These are phyloP conservation scores for Allium fistulosum DNA, from an alignment of 106 monocot species.

Conservation along the genomic window DNA sequence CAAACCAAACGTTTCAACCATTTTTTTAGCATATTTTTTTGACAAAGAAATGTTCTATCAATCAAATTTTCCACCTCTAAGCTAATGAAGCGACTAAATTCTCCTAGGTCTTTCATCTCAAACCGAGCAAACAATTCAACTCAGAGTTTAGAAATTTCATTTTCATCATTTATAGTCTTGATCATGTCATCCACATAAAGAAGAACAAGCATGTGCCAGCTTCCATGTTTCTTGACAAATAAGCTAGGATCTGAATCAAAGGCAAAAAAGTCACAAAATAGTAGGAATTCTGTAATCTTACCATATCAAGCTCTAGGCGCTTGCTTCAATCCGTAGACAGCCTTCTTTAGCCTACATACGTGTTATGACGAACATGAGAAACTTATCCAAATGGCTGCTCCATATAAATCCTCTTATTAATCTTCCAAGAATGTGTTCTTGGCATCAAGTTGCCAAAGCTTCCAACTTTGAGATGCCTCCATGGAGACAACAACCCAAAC, in stretches of 20 bases:
- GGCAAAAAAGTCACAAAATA: slow-evolving; percentile 7
- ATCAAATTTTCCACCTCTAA: background rate
- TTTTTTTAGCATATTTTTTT: background rate
- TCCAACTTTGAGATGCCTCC: background rate
- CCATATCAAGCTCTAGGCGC: slow-evolving; percentile 3
- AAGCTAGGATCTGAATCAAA: background rate
- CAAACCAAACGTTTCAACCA: background rate
- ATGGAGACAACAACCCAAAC: background rate
- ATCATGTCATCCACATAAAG: slow-evolving; percentile 3
- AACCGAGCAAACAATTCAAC: background rate
- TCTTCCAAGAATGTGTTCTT: background rate
- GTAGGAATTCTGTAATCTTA: slow-evolving; percentile 2
- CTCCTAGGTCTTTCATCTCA: slow-evolving; percentile 1
- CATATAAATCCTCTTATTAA: background rate
- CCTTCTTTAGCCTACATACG: slow-evolving; percentile 1
- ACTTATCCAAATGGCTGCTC: background rate
- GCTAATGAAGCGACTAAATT: background rate
- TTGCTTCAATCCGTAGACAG: slow-evolving; percentile 3
- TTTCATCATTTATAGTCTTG: background rate
- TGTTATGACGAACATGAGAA: background rate
- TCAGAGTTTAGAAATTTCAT: background rate
- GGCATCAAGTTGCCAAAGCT: background rate
- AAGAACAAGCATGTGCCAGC: background rate
- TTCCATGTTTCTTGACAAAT: background rate
- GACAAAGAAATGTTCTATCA: background rate